phyloP scores from a whole-genome alignment of 768 basidiomycete species.

The Holtermannia corniformis region DNA sequence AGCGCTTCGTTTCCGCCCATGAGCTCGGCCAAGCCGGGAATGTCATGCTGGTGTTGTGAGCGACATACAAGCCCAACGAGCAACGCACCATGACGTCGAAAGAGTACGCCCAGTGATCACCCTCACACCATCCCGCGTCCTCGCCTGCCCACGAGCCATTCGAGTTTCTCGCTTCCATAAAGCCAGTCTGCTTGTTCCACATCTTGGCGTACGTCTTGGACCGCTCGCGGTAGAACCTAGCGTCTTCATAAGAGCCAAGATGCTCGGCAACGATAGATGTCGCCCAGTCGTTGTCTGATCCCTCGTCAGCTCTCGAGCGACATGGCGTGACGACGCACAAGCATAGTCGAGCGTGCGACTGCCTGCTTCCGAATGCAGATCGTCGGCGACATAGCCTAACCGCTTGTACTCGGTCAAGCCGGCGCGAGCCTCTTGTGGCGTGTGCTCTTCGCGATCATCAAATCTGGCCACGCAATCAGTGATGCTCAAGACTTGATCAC shows the following conservation, averaged over 20 bases:
- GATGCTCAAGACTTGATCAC: constrained; percentile 7
- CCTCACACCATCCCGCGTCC: constrained; percentile 70
- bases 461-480: constrained; percentile 45
- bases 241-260: constrained; percentile 49
- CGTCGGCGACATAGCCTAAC: constrained; percentile 67
- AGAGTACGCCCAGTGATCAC: constrained; percentile 67
- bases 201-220: constrained; percentile 54
- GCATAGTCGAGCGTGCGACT: constrained; percentile 71
- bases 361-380: constrained; percentile 68
- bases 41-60: constrained; percentile 50
- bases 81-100: constrained; percentile 50
- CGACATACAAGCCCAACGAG: neutral
- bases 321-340: constrained; percentile 45
- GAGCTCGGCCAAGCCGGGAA: constrained; percentile 53
- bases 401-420: constrained; percentile 61
- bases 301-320: neutral
- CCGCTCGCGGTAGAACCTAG: constrained; percentile 52
- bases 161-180: constrained; percentile 69
- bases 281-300: constrained; percentile 66
- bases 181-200: constrained; percentile 61
- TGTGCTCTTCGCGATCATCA: constrained; percentile 58
- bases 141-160: constrained; percentile 63
- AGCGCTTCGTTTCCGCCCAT: constrained; percentile 61
- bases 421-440: constrained; percentile 57
- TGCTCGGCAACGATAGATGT: constrained; percentile 54